phyloP scores from a whole-genome alignment of 306 rosid genomes.

The Alnus rubra region DNA sequence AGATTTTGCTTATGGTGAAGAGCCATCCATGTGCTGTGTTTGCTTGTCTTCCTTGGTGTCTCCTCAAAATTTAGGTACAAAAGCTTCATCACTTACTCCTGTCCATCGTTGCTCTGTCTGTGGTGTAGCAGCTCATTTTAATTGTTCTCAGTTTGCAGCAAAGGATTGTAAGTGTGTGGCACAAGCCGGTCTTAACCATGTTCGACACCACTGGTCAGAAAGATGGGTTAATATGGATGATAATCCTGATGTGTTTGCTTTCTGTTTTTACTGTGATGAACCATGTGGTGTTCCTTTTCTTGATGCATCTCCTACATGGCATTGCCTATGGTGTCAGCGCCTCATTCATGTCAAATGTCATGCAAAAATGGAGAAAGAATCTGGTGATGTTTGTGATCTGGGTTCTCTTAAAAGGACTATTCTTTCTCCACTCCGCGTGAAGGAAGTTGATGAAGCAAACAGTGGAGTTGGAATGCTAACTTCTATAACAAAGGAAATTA shows the following conservation, averaged over 20 bases:
- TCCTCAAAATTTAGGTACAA: conserved; percentile 58
- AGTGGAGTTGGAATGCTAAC: conserved; percentile 37
- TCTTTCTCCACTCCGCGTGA: conserved; percentile 63
- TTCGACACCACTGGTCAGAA: conserved; percentile 83
- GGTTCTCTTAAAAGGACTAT: conserved; percentile 59
- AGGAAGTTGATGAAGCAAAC: conserved; percentile 53
- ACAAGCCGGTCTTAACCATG: conserved; percentile 63
- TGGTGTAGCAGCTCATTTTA: conserved; percentile 79
- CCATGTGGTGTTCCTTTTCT: conserved; percentile 79
- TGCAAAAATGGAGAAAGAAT: conserved; percentile 54
- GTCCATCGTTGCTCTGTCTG: conserved; percentile 81
- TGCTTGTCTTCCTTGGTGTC: conserved; percentile 69
- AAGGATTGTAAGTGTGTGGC: conserved; percentile 81
- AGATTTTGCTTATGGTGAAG: conserved; percentile 60
- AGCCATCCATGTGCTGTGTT: conserved; percentile 70
- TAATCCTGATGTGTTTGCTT: conserved; percentile 56
- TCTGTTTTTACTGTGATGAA: conserved; percentile 70
- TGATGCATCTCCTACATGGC: conserved; percentile 79
- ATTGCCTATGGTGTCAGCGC: conserved; percentile 78
- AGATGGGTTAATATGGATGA: conserved; percentile 72
- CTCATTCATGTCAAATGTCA: conserved; percentile 83
- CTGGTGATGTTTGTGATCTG: conserved; percentile 69
- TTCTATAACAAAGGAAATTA: conserved; percentile 36
- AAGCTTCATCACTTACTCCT: conserved; percentile 45
- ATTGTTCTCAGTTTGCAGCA: conserved; percentile 61